Percentiles rank a stretch among this genome's conserved stretches.
Evolutionary conservation across 306 rosid species (phyloP).

Genomic region (Cucurbita argyrosperma): DNA sequence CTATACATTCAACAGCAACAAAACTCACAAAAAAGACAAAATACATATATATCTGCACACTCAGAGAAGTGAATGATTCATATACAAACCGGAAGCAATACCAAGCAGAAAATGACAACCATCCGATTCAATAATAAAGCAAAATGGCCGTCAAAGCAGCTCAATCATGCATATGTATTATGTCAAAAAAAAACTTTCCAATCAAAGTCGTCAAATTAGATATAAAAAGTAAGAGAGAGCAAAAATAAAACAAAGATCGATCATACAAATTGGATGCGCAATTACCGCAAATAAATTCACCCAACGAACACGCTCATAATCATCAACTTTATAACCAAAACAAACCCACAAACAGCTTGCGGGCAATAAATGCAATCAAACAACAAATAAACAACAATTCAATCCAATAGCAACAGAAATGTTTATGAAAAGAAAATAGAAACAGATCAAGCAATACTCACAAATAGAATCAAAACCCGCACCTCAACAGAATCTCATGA

Average conservation of each 20-base stretch:
- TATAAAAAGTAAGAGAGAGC: neutral
- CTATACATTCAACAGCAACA: slow-evolving; percentile 16
- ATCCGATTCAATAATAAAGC: neutral
- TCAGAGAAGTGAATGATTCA: neutral
- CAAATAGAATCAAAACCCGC: neutral
- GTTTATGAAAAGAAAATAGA: neutral
- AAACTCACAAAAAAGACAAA: neutral
- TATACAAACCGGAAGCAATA: neutral
- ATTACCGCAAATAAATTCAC: neutral
- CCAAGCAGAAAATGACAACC: neutral
- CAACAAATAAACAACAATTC: neutral
- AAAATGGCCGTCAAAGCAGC: neutral
- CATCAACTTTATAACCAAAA: neutral
- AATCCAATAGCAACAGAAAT: neutral
- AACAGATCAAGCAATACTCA: neutral
- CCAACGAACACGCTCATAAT: neutral
- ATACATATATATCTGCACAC: neutral
- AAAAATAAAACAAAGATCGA: neutral
- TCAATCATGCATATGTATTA: neutral
- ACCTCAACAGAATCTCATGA: slow-evolving; percentile 4
- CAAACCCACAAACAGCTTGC: slow-evolving; percentile 2
- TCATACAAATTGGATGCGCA: neutral
- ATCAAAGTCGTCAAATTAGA: neutral
- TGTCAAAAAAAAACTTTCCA: neutral
- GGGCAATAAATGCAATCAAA: neutral